Evolutionary conservation across 176 grass and related monocot genomes (phyloP).

Genomic region (Cenchrus fungigraminus): DNA sequence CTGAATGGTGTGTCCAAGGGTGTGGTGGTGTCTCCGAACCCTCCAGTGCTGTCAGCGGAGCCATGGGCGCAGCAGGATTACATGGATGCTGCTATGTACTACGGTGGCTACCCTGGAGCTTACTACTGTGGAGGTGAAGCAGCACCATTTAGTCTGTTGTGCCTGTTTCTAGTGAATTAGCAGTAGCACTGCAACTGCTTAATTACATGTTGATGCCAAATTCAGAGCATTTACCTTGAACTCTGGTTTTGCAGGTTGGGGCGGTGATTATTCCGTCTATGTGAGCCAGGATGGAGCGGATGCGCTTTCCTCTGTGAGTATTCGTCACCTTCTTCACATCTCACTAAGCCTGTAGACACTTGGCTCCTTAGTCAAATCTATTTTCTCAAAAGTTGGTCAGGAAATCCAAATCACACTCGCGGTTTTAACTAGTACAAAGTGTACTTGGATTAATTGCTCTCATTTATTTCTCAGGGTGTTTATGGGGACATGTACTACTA

Average conservation of each 20-base stretch:
- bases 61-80: conserved; percentile 15
- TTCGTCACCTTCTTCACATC: not conserved
- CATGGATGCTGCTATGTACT: conserved; percentile 51
- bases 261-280: conserved; percentile 48
- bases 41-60: conserved; percentile 14
- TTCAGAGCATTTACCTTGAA: conserved; percentile 42
- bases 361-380: not conserved
- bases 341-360: not conserved
- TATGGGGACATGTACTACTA: conserved; percentile 75
- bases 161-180: not conserved
- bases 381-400: not conserved
- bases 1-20: conserved; percentile 18
- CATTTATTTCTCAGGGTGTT: conserved; percentile 42
- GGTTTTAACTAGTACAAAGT: not conserved
- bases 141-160: not conserved
- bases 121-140: conserved; percentile 61
- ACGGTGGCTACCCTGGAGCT: conserved; percentile 45
- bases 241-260: conserved; percentile 49
- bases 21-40: conserved; percentile 3
- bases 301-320: conserved; percentile 41
- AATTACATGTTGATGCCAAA: not conserved
- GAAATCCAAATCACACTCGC: not conserved
- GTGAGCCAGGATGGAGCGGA: conserved; percentile 49
- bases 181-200: not conserved
- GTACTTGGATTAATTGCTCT: conserved; percentile 22